phyloP scores from a whole-genome alignment of 345 rosid species.

The Linum tenue region DNA sequence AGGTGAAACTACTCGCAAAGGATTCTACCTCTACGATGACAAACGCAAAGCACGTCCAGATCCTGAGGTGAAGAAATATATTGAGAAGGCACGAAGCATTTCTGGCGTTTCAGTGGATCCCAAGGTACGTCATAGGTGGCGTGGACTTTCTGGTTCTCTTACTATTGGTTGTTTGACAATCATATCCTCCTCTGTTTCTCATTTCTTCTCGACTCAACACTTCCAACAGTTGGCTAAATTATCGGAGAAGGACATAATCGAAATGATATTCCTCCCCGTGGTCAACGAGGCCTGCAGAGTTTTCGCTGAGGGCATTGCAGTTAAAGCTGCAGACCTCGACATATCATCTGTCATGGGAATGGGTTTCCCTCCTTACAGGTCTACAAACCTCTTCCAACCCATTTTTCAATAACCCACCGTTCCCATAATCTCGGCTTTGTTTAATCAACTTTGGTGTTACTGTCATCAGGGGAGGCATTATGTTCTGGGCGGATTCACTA shows the following conservation, averaged over 20 bases:
- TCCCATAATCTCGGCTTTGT: not conserved
- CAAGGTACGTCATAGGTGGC: slow-evolving; percentile 34
- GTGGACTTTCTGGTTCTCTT: not conserved
- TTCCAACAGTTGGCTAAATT: slow-evolving; percentile 50
- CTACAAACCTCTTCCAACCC: not conserved
- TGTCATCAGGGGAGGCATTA: slow-evolving; percentile 62
- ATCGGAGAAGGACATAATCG: slow-evolving; percentile 73
- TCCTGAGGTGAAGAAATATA: slow-evolving; percentile 60
- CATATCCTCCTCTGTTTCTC: not conserved
- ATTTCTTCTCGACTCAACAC: slow-evolving; percentile 3
- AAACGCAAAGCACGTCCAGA: slow-evolving; percentile 84
- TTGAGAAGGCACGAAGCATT: slow-evolving; percentile 79
- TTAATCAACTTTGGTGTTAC: not conserved
- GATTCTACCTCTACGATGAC: slow-evolving; percentile 74
- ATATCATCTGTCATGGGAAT: slow-evolving; percentile 80
- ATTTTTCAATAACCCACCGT: not conserved
- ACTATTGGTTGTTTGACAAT: not conserved
- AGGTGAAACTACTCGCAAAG: slow-evolving; percentile 83
- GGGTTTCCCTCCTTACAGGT: slow-evolving; percentile 98
- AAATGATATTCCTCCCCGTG: slow-evolving; percentile 90
- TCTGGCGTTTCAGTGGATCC: slow-evolving; percentile 65
- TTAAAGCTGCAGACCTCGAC: slow-evolving; percentile 91
- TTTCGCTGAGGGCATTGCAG: slow-evolving; percentile 84
- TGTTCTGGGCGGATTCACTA: slow-evolving; percentile 90
- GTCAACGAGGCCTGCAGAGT: slow-evolving; percentile 95